Evolutionary conservation across 2,329 filamentous ascomycete genomes (phyloP), one percentile per base, ranked within the genome.

Genomic region (Xylaria sp.): DNA sequence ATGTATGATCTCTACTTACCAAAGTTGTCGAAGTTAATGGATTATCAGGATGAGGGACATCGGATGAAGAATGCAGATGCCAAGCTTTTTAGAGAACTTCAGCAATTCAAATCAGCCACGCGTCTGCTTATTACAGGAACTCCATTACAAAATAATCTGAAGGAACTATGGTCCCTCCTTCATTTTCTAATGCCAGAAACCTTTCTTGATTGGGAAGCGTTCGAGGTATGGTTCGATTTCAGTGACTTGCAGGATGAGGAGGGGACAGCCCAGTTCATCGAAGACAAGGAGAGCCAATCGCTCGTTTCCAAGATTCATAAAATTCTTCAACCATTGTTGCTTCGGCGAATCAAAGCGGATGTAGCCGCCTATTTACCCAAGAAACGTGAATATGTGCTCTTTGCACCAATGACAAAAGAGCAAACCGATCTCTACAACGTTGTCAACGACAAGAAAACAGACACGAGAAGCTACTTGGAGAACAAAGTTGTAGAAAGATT

Each of bases 51-150:
- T 72, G 96, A 99, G 80, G 96, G 96, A 0, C 96, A 99, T 77
- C 91, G 96, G 0, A 90, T 99, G 85, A 99, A 99, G 82, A 99
- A 99, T 71, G 91, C 97, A 69, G 94, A 98, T 56, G 96, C 95
- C 33, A 92, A 93, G 65, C 84, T 99, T 0, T 97, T 98, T 69
- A 91, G 93, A 54, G 93, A 97, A 71, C 82, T 99, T 0, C 89
- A 96, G 70, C 90, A 91, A 0, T 98, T 98, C 75, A 90, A 90
- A 27, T 98, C 95, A 0, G 93, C 94, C 0, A 97, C 96, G 45
- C 87, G 96, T 63, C 85, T 99, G 0, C 85, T 99, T 0, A 97
- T 99, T 38, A 98, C 96, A 0, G 96, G 96, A 9, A 99, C 96
- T 0, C 96, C 96, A 0, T 81, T 99, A 0, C 96, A 99, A 71